Evolutionary conservation across 73 alveolate species (phyloP), one percentile per base, ranked within the genome.

Genomic region (Durusdinium trenchii): DNA sequence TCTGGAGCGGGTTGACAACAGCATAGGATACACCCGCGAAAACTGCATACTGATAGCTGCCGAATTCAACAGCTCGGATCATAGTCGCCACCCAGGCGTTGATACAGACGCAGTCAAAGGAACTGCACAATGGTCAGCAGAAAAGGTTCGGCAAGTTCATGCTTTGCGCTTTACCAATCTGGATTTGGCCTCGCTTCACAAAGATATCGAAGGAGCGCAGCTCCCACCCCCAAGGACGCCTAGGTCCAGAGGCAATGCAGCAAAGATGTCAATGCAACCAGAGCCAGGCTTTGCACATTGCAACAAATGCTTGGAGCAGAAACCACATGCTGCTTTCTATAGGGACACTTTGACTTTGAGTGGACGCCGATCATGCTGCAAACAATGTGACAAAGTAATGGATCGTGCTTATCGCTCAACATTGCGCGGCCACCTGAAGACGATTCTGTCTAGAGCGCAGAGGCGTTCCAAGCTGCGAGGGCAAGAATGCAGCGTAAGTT

Each of bases 61-160:
- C n/a, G 87, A 76, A 54, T 76, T 76, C 87, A 76, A 76, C 87
- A 40, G 57, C 6, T 3, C 51, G 10, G 86, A 76, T 76, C 26
- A 1, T 35, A 76, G 57, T 35, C 38, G 54, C 2, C 9, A 9
- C n/a, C 38, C 51, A 9, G 86, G 86, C 9, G 86, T 76, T 20
- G 36, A 76, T 4, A 28, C 1, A 10, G 60, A 35, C n/a, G 1
- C 16, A 16, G 86, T 76, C 57, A 38, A 14, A 35, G 86, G 86
- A 76, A 40, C 86, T 20, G 48, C 87, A 2, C 87, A 76, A 54
- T 76, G 87, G 87, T 76, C 87, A 40, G 51, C 87, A 7, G n/a
- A n/a, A 23, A 76, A 76, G 52, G 87, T 76, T 0, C 60, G 0
- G 40, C n/a, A 3, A 40, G 3, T 76, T 14, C 45, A 28, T 14